Evolutionary conservation across 257 asterid species (phyloP).

Genomic region (Nicotiana tomentosiformis): DNA sequence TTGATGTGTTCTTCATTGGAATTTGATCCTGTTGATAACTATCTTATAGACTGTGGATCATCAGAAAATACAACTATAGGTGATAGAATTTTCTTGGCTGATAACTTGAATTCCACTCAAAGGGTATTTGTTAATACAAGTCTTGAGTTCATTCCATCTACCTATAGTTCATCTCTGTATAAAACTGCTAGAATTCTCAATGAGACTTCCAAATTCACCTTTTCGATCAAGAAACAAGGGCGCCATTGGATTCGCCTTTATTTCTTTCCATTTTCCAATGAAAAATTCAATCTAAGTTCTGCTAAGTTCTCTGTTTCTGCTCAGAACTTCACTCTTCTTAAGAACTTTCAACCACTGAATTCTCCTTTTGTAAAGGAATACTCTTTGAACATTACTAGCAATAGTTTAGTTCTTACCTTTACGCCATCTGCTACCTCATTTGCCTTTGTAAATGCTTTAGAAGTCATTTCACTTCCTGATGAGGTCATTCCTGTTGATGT

Average conservation of each 20-base stretch:
- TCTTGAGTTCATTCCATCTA: slow-evolving; percentile 16
- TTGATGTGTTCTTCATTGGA: slow-evolving; percentile 14
- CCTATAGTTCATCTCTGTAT: slow-evolving; percentile 20
- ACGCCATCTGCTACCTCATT: slow-evolving; percentile 28
- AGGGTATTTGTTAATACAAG: slow-evolving; percentile 13
- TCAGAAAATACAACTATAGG: slow-evolving; percentile 15
- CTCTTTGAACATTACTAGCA: slow-evolving; percentile 18
- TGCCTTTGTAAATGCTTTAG: slow-evolving; percentile 33
- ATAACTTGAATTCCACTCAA: slow-evolving; percentile 14
- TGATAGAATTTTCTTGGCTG: slow-evolving; percentile 33
- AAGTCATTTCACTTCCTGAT: slow-evolving; percentile 32
- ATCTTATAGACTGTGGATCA: slow-evolving; percentile 38
- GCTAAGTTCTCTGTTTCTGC: slow-evolving; percentile 32
- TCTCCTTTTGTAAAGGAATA: slow-evolving; percentile 27
- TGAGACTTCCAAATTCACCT: slow-evolving; percentile 18
- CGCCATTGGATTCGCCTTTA: slow-evolving; percentile 32
- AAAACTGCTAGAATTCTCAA: slow-evolving; percentile 31
- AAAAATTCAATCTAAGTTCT: slow-evolving; percentile 13
- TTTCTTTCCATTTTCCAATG: slow-evolving; percentile 27
- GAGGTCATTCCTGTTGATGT: slow-evolving; percentile 26
- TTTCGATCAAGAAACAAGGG: slow-evolving; percentile 30
- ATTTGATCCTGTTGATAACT: slow-evolving; percentile 35
- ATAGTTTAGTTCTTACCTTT: slow-evolving; percentile 20
- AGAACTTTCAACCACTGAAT: slow-evolving; percentile 25
- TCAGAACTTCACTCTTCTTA: slow-evolving; percentile 27